A percentile compares a stretch with the other conserved stretches of the same genome.
Evolutionary conservation across 805 yeast genomes (phyloP).

Genomic region (Cyberlindnera sargentensis): DNA sequence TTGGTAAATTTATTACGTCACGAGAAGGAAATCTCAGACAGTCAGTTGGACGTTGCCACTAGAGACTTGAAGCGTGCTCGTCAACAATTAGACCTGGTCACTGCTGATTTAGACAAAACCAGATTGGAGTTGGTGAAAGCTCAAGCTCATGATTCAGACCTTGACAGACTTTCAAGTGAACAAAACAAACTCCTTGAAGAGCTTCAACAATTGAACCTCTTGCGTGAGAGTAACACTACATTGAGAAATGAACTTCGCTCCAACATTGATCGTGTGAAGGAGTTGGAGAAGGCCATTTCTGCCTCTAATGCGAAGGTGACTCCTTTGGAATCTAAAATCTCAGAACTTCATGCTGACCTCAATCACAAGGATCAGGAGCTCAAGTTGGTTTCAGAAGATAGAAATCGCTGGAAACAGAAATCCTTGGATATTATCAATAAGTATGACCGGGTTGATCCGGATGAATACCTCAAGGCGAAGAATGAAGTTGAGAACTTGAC

Average conservation of each 20-base stretch:
- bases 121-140: slow-evolving; percentile 38
- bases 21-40: slow-evolving; percentile 65
- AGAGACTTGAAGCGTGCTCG: slow-evolving; percentile 51
- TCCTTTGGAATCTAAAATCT: slow-evolving; percentile 38
- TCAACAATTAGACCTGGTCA: slow-evolving; percentile 40
- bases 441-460: slow-evolving; percentile 41
- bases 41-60: slow-evolving; percentile 43
- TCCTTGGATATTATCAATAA: slow-evolving; percentile 40
- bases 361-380: slow-evolving; percentile 46
- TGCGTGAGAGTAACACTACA: slow-evolving; percentile 63
- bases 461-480: slow-evolving; percentile 32
- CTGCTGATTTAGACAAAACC: slow-evolving; percentile 44
- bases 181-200: slow-evolving; percentile 44
- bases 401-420: slow-evolving; percentile 51
- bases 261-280: slow-evolving; percentile 25
- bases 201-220: slow-evolving; percentile 51
- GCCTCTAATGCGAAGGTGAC: slow-evolving; percentile 29
- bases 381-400: slow-evolving; percentile 42
- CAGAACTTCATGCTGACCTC: slow-evolving; percentile 32
- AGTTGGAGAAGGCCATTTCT: slow-evolving; percentile 35
- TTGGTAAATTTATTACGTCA: slow-evolving; percentile 58
- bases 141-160: slow-evolving; percentile 27
- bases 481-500: slow-evolving; percentile 23
- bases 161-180: slow-evolving; percentile 23
- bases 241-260: slow-evolving; percentile 45